Base-by-base conservation (phyloP, 2,329 filamentous ascomycete genomes). In the Leptographium radiaticola region DNA sequence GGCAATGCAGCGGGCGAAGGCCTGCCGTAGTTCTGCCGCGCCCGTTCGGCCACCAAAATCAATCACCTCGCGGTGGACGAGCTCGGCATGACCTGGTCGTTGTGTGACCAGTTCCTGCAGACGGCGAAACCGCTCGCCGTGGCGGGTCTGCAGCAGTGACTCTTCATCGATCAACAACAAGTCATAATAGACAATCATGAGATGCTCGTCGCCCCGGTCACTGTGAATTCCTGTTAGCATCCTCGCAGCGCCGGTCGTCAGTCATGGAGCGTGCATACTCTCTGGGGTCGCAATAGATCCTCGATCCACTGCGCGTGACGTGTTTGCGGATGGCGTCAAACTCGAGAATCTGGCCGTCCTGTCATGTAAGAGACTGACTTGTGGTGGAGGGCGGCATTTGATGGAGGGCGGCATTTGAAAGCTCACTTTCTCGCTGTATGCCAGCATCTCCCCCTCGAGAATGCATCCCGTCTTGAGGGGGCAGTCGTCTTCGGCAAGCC, bases 251-350 rank as follows among this genome's bases (percentile, higher is more conserved):
- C 9, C 8, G 15, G 12, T 10, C 10, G 1, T 30, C 4, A 30
- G 39, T 3, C 9, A 39, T 6, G 5, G n/a, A 16, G 31, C 10
- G 25, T 13, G 33, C 49, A 25, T 34, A 51, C 34, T 6, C 1
- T 31, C 1, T 16, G 2, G 25, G 9, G 11, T 50, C 44, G n/a
- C 31, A 46, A 33, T 51, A 55, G 0, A 52, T n/a, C 12, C 2
- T 20, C 4, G 73, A 72, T 1, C 89, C 89, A 47, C 86, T 84
- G 43, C 89, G 79, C 9, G 77, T 74, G 31, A 95, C 79, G 62
- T 94, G 85, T 60, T 88, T 90, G 47, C 89, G 78, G 56, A 95
- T 84, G 61, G 88, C 86, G 60, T 93, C 81, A 60, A 95, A 95
- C 1, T 82, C 81, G 45, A 89, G 69, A 4, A 94, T 81, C 40